Conservation (phyloP, 1,284 basidiomycete genomes). For the Sporisorium exsertum region DNA sequence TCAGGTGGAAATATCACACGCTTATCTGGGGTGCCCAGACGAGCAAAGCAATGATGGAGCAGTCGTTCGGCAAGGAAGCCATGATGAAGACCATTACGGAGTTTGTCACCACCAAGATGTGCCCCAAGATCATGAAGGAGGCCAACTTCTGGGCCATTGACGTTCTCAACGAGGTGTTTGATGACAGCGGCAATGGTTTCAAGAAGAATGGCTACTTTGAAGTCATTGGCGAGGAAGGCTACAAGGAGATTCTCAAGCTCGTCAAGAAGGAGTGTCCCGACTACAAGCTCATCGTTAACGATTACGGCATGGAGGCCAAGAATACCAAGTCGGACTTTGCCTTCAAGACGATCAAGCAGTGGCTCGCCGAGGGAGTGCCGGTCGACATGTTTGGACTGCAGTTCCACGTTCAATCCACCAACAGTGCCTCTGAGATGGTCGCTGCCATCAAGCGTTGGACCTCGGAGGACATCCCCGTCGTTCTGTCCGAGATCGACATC, state of each 20-base stretch:
- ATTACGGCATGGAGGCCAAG: constrained; percentile 39
- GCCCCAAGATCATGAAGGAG: constrained; percentile 51
- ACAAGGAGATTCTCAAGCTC: constrained; percentile 40
- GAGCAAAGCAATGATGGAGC: constrained; percentile 37
- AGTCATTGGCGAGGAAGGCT: constrained; percentile 45
- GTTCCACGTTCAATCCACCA: constrained; percentile 30
- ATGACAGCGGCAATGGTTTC: constrained; percentile 39
- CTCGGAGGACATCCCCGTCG: constrained; percentile 28
- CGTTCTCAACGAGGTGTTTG: constrained; percentile 50
- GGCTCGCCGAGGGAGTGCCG: constrained; percentile 40
- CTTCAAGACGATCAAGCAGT: constrained; percentile 50
- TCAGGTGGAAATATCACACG: constrained; percentile 45
- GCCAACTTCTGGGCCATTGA: constrained; percentile 48
- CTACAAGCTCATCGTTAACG: constrained; percentile 50
- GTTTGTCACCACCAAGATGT: constrained; percentile 43
- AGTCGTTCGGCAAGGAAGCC: constrained; percentile 40
- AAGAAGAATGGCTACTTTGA: constrained; percentile 52
- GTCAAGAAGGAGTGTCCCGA: constrained; percentile 40
- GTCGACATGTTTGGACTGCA: constrained; percentile 40
- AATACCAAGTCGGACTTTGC: constrained; percentile 44
- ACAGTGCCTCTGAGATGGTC: constrained; percentile 39
- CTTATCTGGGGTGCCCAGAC: constrained; percentile 42
- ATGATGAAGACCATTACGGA: constrained; percentile 52
- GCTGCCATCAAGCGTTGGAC: constrained; percentile 46
- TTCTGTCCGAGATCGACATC: constrained; percentile 44